phyloP scores from a whole-genome alignment of 2,329 filamentous ascomycete species.

The Apiospora koreana region DNA sequence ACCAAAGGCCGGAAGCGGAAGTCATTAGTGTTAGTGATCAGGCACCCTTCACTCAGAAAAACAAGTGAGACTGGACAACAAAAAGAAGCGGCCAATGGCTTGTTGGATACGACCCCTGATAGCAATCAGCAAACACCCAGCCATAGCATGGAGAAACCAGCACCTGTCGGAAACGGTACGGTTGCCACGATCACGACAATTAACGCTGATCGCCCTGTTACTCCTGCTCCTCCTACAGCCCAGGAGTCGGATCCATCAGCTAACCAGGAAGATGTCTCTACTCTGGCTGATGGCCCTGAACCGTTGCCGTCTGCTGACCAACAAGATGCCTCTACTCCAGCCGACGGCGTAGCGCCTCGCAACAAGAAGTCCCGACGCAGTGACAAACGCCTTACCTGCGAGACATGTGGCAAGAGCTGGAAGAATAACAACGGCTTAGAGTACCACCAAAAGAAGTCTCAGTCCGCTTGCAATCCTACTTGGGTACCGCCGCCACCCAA shows the following conservation, averaged over 20 bases:
- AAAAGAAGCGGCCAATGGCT: neutral
- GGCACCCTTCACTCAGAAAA: constrained; percentile 27
- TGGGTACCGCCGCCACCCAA: constrained; percentile 34
- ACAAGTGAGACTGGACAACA: constrained; percentile 8
- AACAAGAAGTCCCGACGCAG: neutral
- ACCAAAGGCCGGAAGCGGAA: constrained; percentile 29
- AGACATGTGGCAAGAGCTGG: constrained; percentile 55
- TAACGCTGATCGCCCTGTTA: neutral
- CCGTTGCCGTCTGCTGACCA: neutral
- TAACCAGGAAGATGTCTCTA: neutral
- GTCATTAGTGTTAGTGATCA: constrained; percentile 33
- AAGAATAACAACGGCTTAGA: constrained; percentile 60
- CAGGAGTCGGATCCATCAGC: neutral
- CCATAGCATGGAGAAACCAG: neutral
- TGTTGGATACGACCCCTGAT: neutral
- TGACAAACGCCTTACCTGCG: constrained; percentile 42
- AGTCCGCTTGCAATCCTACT: constrained; percentile 53
- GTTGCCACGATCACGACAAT: neutral
- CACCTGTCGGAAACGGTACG: neutral
- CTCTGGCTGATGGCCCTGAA: constrained; percentile 5
- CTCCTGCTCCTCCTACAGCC: neutral
- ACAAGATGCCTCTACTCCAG: neutral
- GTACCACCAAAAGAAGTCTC: constrained; percentile 59
- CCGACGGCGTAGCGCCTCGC: constrained; percentile 11
- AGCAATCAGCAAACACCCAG: neutral